Base-by-base conservation (phyloP, 208 protist species). In the Leishmania martiniquensis region DNA sequence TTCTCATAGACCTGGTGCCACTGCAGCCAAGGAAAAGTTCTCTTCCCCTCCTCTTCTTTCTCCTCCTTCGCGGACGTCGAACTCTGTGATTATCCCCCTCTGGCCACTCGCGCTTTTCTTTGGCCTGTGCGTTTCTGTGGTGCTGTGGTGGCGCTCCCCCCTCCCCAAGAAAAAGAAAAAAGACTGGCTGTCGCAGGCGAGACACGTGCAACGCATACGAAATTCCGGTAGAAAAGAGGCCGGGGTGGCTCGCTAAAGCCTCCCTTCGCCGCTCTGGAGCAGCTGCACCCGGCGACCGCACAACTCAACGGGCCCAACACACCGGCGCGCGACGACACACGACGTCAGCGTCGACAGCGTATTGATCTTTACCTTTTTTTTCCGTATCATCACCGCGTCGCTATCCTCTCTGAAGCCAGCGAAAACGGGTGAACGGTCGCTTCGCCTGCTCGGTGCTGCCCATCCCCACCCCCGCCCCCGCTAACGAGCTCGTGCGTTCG, bases 31-130 rank as follows among this genome's bases (percentile, higher is more conserved):
- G 29, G 17, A 12, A 39, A 37, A 63, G 6, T 63, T 1, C 12
- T 62, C 29, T 12, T 29, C 57, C 29, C 29, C 10, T 52, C 72
- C 44, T 77, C 32, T 67, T 78, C 44, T 72, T 34, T 12, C 25
- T 52, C 49, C 49, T 10, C 13, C 15, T 10, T 52, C 12, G n/a
- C n/a, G n/a, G n/a, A n/a, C n/a, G n/a, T n/a, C n/a, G n/a, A n/a
- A n/a, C n/a, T n/a, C n/a, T n/a, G n/a, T n/a, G n/a, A n/a, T n/a
- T n/a, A n/a, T n/a, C n/a, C n/a, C n/a, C n/a, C n/a, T n/a, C n/a
- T n/a, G n/a, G n/a, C n/a, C n/a, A n/a, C n/a, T n/a, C n/a, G n/a
- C n/a, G 15, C 29, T 62, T 62, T 62, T 10, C 37, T 29, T 39
- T 37, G 3, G 57, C 13, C 7, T 63, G 13, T 4, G 60, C 44